Evolutionary conservation across 345 rosid genomes (phyloP).

Genomic region (Atalantia buxifolia): DNA sequence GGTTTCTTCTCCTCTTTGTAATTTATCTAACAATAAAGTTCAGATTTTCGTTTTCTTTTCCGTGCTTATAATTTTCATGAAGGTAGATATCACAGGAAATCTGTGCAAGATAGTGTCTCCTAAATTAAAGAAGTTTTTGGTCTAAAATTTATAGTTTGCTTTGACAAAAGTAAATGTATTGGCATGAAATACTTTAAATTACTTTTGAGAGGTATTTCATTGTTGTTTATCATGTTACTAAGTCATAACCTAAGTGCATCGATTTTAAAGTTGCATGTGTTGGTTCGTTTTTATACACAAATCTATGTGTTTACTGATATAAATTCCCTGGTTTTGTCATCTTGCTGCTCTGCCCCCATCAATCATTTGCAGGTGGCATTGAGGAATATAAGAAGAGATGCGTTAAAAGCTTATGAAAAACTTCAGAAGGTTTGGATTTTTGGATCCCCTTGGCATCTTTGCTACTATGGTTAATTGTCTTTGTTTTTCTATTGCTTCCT

Average conservation of each 20-base stretch:
- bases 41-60: background rate
- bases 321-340: background rate
- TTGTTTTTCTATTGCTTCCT: background rate
- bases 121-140: background rate
- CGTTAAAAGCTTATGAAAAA: constrained; percentile 82
- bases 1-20: background rate
- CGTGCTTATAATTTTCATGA: background rate
- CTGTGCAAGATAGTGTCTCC: background rate
- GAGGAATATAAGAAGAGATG: constrained; percentile 94
- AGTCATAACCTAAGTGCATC: background rate
- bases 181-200: constrained; percentile 4
- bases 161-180: background rate
- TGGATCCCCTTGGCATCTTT: background rate
- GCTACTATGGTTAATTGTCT: background rate
- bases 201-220: background rate
- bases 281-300: background rate
- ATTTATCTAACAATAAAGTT: background rate
- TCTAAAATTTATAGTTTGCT: background rate
- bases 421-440: constrained; percentile 73
- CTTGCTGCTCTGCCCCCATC: constrained; percentile 6
- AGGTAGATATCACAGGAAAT: background rate
- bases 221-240: background rate
- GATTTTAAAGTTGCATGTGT: background rate
- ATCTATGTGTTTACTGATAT: background rate
- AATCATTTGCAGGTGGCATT: constrained; percentile 61